Evolutionary conservation across 2,329 filamentous ascomycete species (phyloP).

Genomic region (Xylaria sp.): DNA sequence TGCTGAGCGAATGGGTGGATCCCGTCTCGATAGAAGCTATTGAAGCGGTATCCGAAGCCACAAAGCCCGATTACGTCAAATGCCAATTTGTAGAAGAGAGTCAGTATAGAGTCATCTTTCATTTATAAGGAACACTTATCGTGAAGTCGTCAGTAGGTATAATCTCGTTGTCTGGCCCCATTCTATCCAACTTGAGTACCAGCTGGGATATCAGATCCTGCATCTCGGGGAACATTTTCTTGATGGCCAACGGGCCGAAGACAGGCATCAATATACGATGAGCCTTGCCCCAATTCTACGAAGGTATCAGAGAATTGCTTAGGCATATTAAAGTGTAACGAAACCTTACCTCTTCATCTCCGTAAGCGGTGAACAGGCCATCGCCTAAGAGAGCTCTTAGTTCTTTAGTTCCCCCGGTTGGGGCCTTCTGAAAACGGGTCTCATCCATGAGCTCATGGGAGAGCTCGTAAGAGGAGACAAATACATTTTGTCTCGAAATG

Average conservation of each 20-base stretch:
- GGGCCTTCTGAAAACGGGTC: conserved; percentile 27
- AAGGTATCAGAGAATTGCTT: conserved; percentile 1
- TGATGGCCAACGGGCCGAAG: conserved; percentile 29
- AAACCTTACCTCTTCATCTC: conserved; percentile 23
- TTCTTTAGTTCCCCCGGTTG: conserved; percentile 24
- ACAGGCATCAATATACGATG: conserved; percentile 32
- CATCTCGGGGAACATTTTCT: conserved; percentile 35
- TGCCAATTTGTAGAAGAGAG: conserved; percentile 26
- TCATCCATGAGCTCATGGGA: conserved; percentile 30
- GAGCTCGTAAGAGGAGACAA: conserved; percentile 30
- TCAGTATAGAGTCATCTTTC: neutral
- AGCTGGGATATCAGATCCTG: conserved; percentile 30
- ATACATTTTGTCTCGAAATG: neutral
- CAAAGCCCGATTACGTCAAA: conserved; percentile 33
- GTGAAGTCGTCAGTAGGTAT: conserved; percentile 31
- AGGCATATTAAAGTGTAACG: no score
- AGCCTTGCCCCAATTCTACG: conserved; percentile 33
- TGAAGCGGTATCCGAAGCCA: conserved; percentile 32
- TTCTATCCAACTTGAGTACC: conserved; percentile 29
- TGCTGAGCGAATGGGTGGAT: conserved; percentile 32
- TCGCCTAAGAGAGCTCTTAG: conserved; percentile 31
- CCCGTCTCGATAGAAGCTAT: conserved; percentile 33
- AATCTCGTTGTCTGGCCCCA: conserved; percentile 31
- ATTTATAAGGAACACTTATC: conserved; percentile 15
- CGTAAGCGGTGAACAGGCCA: conserved; percentile 30